These are phyloP conservation scores for Backusella tuberculispora DNA, from an alignment of 192 early-diverging fungal genomes.

Conservation along the genomic window DNA sequence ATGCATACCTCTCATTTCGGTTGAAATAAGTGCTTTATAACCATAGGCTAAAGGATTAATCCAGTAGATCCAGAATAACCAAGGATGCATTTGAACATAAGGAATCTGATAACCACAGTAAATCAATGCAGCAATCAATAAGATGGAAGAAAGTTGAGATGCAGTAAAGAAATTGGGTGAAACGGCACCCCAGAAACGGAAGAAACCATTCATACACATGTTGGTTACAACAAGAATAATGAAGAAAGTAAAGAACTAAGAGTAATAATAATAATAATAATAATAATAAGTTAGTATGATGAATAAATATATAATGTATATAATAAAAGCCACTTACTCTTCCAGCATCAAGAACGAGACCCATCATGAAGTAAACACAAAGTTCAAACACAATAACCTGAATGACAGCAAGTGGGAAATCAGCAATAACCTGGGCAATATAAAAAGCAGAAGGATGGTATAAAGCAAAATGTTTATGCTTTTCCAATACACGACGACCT, in stretches of 20 bases:
- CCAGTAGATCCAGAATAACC: slow-evolving; percentile 65
- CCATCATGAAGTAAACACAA: slow-evolving; percentile 70
- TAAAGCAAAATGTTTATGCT: slow-evolving; percentile 71
- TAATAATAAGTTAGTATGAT: slow-evolving; percentile 41
- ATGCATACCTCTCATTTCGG: slow-evolving; percentile 58
- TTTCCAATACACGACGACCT: slow-evolving; percentile 68
- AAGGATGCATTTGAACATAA: slow-evolving; percentile 60
- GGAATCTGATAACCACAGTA: slow-evolving; percentile 72
- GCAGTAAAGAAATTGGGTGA: slow-evolving; percentile 58
- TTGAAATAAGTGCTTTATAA: slow-evolving; percentile 69
- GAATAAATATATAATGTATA: not conserved
- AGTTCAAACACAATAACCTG: slow-evolving; percentile 61
- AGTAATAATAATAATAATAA: slow-evolving; percentile 61
- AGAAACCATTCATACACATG: slow-evolving; percentile 62
- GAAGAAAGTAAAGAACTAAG: slow-evolving; percentile 56
- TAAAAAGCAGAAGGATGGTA: slow-evolving; percentile 71
- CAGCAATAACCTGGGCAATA: slow-evolving; percentile 60
- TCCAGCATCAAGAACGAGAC: slow-evolving; percentile 57
- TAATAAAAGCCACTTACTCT: slow-evolving; percentile 29
- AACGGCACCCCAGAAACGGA: slow-evolving; percentile 59
- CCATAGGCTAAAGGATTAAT: slow-evolving; percentile 76
- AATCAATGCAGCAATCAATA: slow-evolving; percentile 58
- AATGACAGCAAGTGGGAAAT: slow-evolving; percentile 56
- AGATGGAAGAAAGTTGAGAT: slow-evolving; percentile 55
- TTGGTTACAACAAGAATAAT: slow-evolving; percentile 62